phyloP scores from a whole-genome alignment of 768 basidiomycete species.

The Suillus subalutaceus region DNA sequence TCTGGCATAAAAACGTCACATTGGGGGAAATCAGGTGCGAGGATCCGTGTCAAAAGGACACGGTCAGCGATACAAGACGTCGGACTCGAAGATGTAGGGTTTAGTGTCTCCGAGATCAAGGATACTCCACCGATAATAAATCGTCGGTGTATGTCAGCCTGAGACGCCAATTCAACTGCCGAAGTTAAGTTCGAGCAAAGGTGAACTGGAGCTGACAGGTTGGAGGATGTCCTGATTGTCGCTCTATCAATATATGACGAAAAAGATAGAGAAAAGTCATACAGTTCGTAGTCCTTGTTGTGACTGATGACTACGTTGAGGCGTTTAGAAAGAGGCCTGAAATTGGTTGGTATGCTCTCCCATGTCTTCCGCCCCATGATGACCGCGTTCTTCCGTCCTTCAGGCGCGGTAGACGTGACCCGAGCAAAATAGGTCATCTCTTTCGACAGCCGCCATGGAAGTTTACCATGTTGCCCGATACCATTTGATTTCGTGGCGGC shows the following conservation, averaged over 20 bases:
- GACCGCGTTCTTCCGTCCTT: constrained; percentile 67
- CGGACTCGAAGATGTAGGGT: constrained; percentile 30
- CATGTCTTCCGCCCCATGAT: constrained; percentile 98
- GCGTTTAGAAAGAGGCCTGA: constrained; percentile 77
- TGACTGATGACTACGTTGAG: constrained; percentile 79
- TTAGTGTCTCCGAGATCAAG: constrained; percentile 73
- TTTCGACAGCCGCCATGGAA: constrained; percentile 88
- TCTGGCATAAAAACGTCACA: constrained; percentile 91
- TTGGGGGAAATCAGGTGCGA: constrained; percentile 70
- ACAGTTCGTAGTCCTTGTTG: constrained; percentile 64
- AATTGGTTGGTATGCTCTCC: constrained; percentile 91
- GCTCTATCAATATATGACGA: constrained; percentile 13
- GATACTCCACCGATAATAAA: constrained; percentile 96
- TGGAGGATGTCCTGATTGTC: constrained; percentile 16
- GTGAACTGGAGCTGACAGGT: constrained; percentile 30
- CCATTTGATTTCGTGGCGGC: constrained; percentile 88
- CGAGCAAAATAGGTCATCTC: constrained; percentile 95
- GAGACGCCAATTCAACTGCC: constrained; percentile 21
- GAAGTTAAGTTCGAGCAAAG: constrained; percentile 26
- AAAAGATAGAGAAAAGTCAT: constrained; percentile 26
- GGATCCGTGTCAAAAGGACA: constrained; percentile 84
- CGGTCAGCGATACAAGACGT: constrained; percentile 63
- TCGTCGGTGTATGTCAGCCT: constrained; percentile 48
- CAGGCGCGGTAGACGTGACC: constrained; percentile 65
- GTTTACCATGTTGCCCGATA: constrained; percentile 73